Conservation (phyloP, 1,284 basidiomycete species). For the Xanthoconium separans region DNA sequence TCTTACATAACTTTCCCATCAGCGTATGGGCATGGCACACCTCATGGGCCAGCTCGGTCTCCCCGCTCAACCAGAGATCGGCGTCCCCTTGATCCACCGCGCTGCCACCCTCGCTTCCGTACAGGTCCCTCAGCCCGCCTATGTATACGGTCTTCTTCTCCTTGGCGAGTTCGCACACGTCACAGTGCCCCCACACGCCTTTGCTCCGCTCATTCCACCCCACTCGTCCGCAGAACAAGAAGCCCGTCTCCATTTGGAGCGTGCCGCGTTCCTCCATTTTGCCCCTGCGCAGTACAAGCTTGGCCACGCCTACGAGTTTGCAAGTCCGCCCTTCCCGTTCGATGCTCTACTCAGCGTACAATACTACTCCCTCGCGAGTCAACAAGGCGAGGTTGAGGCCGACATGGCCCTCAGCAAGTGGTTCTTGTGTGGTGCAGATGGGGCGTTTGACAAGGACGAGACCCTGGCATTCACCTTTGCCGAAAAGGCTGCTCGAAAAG, state of each 20-base stretch:
- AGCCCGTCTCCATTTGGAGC: conserved; percentile 64
- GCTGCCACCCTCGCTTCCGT: conserved; percentile 79
- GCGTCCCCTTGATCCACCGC: conserved; percentile 71
- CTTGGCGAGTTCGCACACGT: conserved; percentile 74
- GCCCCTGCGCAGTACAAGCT: conserved; percentile 92
- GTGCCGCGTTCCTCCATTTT: conserved; percentile 85
- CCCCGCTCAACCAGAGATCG: conserved; percentile 51
- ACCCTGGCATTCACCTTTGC: conserved; percentile 86
- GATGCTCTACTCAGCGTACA: conserved; percentile 90
- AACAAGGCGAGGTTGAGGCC: conserved; percentile 86
- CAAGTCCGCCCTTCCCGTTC: conserved; percentile 81
- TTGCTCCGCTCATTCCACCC: conserved; percentile 52
- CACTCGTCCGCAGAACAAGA: conserved; percentile 39
- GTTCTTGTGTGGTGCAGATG: conserved; percentile 88
- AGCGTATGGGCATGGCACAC: conserved; percentile 91
- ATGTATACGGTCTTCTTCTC: conserved; percentile 82
- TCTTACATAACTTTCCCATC: conserved; percentile 4
- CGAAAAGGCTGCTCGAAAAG: conserved; percentile 83
- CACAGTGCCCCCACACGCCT: conserved; percentile 51
- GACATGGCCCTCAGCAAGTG: conserved; percentile 96
- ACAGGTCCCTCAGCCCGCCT: conserved; percentile 82
- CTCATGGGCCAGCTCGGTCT: conserved; percentile 84
- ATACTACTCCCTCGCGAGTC: conserved; percentile 85
- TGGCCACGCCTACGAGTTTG: conserved; percentile 91
- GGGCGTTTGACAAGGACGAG: conserved; percentile 88